Conservation (phyloP, 139 green algal species). For the Desmodesmus armatus region DNA sequence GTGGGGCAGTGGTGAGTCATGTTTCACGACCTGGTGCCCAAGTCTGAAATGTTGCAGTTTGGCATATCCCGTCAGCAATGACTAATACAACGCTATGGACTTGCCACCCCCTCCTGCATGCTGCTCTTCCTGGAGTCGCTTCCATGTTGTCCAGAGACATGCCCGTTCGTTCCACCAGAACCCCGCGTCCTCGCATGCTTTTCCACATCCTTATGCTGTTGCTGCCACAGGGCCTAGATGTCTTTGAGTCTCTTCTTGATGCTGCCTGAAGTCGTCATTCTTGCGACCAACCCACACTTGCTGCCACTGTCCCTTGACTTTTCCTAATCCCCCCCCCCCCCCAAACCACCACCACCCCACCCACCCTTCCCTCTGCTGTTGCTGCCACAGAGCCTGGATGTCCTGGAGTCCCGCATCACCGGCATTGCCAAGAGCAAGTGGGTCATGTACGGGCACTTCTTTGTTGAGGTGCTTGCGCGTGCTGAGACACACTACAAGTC, state of each 20-base stretch:
- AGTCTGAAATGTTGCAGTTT: not conserved
- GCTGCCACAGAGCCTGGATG: not conserved
- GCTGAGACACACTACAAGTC: not conserved
- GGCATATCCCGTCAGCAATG: not conserved
- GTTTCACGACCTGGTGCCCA: not conserved
- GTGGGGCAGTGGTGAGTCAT: not conserved
- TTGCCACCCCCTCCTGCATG: not conserved
- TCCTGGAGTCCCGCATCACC: not conserved
- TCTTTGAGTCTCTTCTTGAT: not conserved
- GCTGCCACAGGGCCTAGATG: not conserved
- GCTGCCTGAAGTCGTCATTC: not conserved
- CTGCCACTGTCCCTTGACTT: not conserved
- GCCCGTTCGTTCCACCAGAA: too few relatives aligned
- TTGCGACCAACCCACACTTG: not conserved
- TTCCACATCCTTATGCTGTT: not conserved
- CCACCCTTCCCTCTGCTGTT: not conserved
- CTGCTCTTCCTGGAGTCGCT: not conserved
- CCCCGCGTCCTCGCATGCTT: too few relatives aligned
- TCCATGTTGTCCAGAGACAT: not conserved
- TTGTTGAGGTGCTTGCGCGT: conserved; percentile 19
- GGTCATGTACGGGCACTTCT: conserved; percentile 22
- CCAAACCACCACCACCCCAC: too few relatives aligned
- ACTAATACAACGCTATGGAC: too few relatives aligned
- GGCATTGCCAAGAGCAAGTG: conserved; percentile 27
- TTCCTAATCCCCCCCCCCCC: too few relatives aligned